Conservation (phyloP, 768 basidiomycete species). For the Boletus subparvulus region DNA sequence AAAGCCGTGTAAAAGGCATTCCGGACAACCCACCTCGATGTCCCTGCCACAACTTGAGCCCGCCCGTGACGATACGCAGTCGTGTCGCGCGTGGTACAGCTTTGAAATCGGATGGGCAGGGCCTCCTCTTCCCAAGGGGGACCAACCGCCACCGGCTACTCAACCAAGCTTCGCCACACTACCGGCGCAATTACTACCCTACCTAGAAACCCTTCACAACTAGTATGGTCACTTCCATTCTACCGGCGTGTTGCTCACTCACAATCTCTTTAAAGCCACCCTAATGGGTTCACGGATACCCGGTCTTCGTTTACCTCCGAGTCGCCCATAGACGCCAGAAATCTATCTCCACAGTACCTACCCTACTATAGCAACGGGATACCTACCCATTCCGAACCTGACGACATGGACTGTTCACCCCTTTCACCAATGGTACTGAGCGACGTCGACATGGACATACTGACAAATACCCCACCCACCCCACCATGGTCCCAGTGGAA, state of each 20-base stretch:
- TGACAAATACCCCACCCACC: not conserved
- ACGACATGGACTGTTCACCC: conserved; percentile 15
- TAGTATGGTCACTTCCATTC: not conserved
- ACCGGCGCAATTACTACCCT: not conserved
- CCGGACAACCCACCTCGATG: no score
- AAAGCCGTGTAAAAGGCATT: not conserved
- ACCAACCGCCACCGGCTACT: not conserved
- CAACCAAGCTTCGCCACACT: not conserved
- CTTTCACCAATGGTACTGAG: not conserved
- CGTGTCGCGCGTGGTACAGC: not conserved
- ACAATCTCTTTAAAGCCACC: not conserved
- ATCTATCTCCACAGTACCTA: not conserved
- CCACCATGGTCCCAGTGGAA: conserved; percentile 5
- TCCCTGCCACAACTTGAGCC: not conserved
- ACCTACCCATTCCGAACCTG: not conserved
- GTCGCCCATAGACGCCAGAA: not conserved
- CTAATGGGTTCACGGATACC: not conserved
- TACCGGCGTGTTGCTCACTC: not conserved
- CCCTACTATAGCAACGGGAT: not conserved
- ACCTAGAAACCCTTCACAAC: not conserved
- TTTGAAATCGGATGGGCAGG: no score
- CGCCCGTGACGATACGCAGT: not conserved
- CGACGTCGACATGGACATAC: conserved; percentile 15
- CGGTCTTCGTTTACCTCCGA: not conserved
- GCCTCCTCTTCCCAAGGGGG: not conserved